Conservation (phyloP, 2,329 filamentous ascomycete genomes). For the Chaetothyriales sp. region DNA sequence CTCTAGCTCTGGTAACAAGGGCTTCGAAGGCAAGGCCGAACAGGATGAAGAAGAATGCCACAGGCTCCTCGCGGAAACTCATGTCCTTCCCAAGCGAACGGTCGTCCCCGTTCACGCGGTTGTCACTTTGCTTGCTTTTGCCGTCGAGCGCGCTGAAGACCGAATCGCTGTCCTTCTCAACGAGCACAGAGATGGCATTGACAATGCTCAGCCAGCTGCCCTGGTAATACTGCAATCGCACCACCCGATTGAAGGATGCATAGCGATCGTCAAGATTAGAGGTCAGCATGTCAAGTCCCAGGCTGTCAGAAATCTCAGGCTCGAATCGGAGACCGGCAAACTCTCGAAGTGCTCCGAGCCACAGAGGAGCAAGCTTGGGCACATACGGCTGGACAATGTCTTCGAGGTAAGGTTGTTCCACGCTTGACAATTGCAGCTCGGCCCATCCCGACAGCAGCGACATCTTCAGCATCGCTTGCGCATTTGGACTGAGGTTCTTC, state of each 20-base stretch:
- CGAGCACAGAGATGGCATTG: conserved; percentile 90
- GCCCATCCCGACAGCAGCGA: conserved; percentile 95
- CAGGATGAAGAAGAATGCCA: conserved; percentile 96
- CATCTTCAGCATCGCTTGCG: conserved; percentile 97
- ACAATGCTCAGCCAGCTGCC: conserved; percentile 93
- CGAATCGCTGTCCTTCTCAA: conserved; percentile 94
- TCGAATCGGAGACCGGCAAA: conserved; percentile 89
- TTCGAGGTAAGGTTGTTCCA: conserved; percentile 75
- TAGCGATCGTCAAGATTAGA: conserved; percentile 88
- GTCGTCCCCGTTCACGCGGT: conserved; percentile 11
- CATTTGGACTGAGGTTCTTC: conserved; percentile 83
- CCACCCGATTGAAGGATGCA: conserved; percentile 84
- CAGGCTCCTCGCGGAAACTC: conserved; percentile 94
- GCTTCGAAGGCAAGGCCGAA: conserved; percentile 96
- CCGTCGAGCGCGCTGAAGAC: conserved; percentile 94
- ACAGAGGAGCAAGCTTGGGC: conserved; percentile 74
- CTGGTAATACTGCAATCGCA: conserved; percentile 87
- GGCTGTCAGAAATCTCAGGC: conserved; percentile 85
- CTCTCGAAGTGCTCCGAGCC: conserved; percentile 83
- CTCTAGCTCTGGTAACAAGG: conserved; percentile 61
- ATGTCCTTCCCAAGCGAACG: conserved; percentile 49
- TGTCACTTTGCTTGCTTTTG: conserved; percentile 37
- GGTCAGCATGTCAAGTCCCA: conserved; percentile 65
- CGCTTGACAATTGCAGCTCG: conserved; percentile 85
- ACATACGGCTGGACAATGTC: conserved; percentile 85